Evolutionary conservation across 495 filamentous ascomycete genomes (phyloP).

Genomic region (Annulohypoxylon maeteangense): DNA sequence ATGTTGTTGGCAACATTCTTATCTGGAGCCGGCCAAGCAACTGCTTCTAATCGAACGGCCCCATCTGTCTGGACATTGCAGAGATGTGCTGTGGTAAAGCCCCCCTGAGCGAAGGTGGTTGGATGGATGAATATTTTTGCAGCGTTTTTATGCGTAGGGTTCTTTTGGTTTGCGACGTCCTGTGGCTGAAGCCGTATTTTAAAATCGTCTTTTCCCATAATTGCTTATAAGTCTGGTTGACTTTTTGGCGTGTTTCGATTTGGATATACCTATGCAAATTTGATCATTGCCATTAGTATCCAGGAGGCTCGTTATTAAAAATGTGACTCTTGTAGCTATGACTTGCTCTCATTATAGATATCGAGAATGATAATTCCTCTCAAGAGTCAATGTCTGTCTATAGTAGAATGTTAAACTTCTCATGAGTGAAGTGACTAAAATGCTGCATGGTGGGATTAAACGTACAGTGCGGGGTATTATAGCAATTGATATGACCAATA

Average conservation of each 20-base stretch:
- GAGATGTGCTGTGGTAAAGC: slow-evolving; percentile 40
- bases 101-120: slow-evolving; percentile 43
- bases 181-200: slow-evolving; percentile 47
- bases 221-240: background rate
- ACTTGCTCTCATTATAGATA: background rate
- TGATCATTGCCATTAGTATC: background rate
- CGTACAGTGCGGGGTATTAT: slow-evolving; percentile 6
- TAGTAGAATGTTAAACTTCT: slow-evolving; percentile 1
- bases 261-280: slow-evolving; percentile 12
- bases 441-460: slow-evolving; percentile 27
- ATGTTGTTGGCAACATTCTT: slow-evolving; percentile 49
- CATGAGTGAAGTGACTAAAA: slow-evolving; percentile 7
- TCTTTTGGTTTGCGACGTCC: slow-evolving; percentile 46
- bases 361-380: background rate
- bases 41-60: slow-evolving; percentile 31
- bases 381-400: background rate
- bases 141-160: slow-evolving; percentile 45
- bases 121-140: slow-evolving; percentile 50
- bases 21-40: slow-evolving; percentile 47
- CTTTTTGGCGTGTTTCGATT: slow-evolving; percentile 1
- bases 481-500: background rate
- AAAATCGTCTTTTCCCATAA: slow-evolving; percentile 45
- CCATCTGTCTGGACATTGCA: slow-evolving; percentile 41
- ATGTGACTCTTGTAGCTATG: background rate
- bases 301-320: background rate